phyloP scores from a whole-genome alignment of 768 basidiomycete genomes.

The Aureoboletus auriporus region DNA sequence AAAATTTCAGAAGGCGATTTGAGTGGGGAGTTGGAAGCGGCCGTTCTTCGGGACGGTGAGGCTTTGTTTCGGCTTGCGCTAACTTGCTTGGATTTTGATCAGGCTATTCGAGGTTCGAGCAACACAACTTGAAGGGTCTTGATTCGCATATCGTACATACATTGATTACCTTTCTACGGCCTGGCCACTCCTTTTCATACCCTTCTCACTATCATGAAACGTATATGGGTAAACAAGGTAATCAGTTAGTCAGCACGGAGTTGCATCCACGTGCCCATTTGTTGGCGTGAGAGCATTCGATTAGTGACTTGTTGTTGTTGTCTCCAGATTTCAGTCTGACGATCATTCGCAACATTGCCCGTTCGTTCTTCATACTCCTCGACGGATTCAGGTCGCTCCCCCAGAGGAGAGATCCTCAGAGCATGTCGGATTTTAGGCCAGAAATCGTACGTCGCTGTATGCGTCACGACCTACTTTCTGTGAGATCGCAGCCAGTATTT shows the following conservation, averaged over 20 bases:
- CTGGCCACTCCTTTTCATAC: background rate
- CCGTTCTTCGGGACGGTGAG: conserved; percentile 22
- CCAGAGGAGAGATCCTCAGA: conserved; percentile 76
- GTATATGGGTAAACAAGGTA: too few species aligned
- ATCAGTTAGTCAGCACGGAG: too few species aligned
- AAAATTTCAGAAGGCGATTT: conserved; percentile 9
- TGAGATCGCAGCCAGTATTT: background rate
- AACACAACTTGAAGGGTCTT: background rate
- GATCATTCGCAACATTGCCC: conserved; percentile 69
- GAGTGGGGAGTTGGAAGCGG: conserved; percentile 14
- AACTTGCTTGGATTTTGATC: conserved; percentile 20
- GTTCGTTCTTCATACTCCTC: conserved; percentile 60
- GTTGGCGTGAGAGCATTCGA: conserved; percentile 43
- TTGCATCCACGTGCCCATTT: conserved; percentile 35
- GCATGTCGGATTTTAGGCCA: conserved; percentile 77
- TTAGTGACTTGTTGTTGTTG: conserved; percentile 64
- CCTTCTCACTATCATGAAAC: conserved; percentile 42
- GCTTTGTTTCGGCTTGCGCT: conserved; percentile 16
- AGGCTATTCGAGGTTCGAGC: conserved; percentile 8
- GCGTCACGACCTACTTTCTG: conserved; percentile 54
- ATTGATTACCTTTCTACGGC: background rate
- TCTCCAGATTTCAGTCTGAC: conserved; percentile 75
- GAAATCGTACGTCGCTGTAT: conserved; percentile 81
- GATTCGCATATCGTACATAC: too few species aligned
- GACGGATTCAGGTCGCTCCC: conserved; percentile 73